These are phyloP conservation scores for Fusarium floridanum DNA, from an alignment of 2,329 filamentous ascomycete species.

Conservation along the genomic window DNA sequence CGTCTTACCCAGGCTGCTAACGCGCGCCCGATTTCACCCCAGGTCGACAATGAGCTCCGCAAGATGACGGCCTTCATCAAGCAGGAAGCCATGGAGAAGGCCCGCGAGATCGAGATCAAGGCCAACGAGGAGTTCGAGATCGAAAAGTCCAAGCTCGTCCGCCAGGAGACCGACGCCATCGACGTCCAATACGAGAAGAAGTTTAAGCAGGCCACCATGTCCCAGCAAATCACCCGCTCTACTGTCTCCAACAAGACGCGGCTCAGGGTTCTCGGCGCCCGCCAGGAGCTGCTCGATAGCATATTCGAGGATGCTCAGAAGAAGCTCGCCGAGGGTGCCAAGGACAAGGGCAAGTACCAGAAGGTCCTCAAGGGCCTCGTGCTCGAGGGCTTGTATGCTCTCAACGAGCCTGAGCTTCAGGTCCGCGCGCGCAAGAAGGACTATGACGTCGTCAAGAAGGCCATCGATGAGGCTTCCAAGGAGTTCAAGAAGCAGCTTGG, in stretches of 20 bases:
- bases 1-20: constrained; percentile 33
- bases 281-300: constrained; percentile 90
- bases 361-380: constrained; percentile 82
- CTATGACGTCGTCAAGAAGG: constrained; percentile 79
- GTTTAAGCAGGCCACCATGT: constrained; percentile 98
- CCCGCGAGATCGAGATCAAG: constrained; percentile 96
- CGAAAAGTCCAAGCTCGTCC: constrained; percentile 98
- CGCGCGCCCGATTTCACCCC: constrained; percentile 11
- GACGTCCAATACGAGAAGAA: constrained; percentile 97
- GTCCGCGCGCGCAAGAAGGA: constrained; percentile 86
- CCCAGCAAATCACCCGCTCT: constrained; percentile 97
- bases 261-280: constrained; percentile 85
- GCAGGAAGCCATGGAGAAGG: constrained; percentile 97
- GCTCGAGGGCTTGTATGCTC: constrained; percentile 89
- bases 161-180: constrained; percentile 93
- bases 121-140: constrained; percentile 99
- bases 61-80: constrained; percentile 99
- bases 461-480: constrained; percentile 79
- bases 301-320: constrained; percentile 86
- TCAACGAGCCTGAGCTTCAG: constrained; percentile 83
- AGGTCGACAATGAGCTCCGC: constrained; percentile 98
- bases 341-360: constrained; percentile 82
- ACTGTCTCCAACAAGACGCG: constrained; percentile 97
- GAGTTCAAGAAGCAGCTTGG: constrained; percentile 87
- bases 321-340: constrained; percentile 74